These are phyloP conservation scores for Lodderomyces jiufengensis DNA, from an alignment of 1,139 yeast species.

Conservation along the genomic window DNA sequence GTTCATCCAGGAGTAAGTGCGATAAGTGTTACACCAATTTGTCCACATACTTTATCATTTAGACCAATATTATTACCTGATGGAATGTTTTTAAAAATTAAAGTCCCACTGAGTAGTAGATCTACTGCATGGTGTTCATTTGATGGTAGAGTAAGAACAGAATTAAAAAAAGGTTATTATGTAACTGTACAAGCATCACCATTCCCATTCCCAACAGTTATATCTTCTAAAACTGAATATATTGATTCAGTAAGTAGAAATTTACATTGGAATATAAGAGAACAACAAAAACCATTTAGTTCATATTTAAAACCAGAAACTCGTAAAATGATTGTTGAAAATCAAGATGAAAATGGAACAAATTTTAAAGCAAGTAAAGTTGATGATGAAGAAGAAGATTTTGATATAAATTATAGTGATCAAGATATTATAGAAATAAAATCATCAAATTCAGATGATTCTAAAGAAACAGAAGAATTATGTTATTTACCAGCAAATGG, in stretches of 20 bases:
- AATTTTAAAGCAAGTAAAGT: constrained; percentile 6
- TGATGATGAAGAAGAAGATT: constrained; percentile 21
- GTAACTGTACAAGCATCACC: constrained; percentile 76
- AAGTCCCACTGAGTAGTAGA: constrained; percentile 65
- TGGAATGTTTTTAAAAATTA: constrained; percentile 73
- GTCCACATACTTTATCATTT: constrained; percentile 88
- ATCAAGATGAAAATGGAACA: constrained; percentile 7
- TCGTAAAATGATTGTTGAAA: constrained; percentile 7
- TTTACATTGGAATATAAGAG: constrained; percentile 82
- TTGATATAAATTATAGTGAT: constrained; percentile 28
- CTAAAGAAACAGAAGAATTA: constrained; percentile 17
- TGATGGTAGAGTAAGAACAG: constrained; percentile 78
- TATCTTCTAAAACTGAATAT: constrained; percentile 71
- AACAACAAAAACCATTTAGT: constrained; percentile 70
- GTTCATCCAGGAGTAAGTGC: constrained; percentile 91
- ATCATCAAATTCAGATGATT: constrained; percentile 10
- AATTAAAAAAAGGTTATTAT: constrained; percentile 67
- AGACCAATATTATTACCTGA: constrained; percentile 86
- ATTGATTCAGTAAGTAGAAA: constrained; percentile 81
- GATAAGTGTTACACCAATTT: constrained; percentile 84
- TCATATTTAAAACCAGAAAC: constrained; percentile 13
- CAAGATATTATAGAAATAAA: constrained; percentile 14
- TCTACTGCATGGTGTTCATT: constrained; percentile 89
- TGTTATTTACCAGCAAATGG: constrained; percentile 26
- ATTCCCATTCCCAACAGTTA: constrained; percentile 83